Conservation (phyloP, 139 green algal species). For the Auxenochlorella protothecoides region DNA sequence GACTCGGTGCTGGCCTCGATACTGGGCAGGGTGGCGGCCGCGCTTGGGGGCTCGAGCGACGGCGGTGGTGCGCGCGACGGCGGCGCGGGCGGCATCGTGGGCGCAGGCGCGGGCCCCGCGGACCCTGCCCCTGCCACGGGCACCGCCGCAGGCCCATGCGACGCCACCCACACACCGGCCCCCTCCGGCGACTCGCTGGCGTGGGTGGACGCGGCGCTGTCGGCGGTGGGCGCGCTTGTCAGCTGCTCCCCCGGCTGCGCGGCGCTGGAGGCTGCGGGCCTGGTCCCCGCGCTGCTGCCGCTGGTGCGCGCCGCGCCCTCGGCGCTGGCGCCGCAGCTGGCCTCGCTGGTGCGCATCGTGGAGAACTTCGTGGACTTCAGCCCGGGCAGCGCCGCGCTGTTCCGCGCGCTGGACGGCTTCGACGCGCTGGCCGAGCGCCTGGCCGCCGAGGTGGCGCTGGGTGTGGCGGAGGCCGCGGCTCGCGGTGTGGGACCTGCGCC, state of each 20-base stretch:
- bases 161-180: too few relatives aligned
- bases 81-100: too few relatives aligned
- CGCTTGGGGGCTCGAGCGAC: slow-evolving; percentile 2
- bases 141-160: too few relatives aligned
- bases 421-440: slow-evolving; percentile 8
- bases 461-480: background rate
- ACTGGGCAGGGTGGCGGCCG: slow-evolving; percentile 45
- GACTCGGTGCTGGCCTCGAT: slow-evolving; percentile 65
- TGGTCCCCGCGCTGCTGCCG: slow-evolving; percentile 74
- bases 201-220: slow-evolving; percentile 78
- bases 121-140: too few relatives aligned
- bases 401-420: slow-evolving; percentile 77
- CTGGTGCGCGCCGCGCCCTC: slow-evolving; percentile 50
- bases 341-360: slow-evolving; percentile 58
- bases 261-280: slow-evolving; percentile 68
- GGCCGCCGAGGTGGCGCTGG: slow-evolving; percentile 6
- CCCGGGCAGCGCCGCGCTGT: slow-evolving; percentile 21
- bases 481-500: background rate
- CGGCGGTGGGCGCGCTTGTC: slow-evolving; percentile 61
- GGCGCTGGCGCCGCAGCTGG: slow-evolving; percentile 59
- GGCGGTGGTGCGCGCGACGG: too few relatives aligned
- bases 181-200: background rate
- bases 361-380: slow-evolving; percentile 85
- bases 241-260: slow-evolving; percentile 50
- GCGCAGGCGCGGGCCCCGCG: too few relatives aligned